Evolutionary conservation across 768 basidiomycete genomes (phyloP), one percentile per base, ranked within the genome.

Genomic region (Leccinellum albellum): DNA sequence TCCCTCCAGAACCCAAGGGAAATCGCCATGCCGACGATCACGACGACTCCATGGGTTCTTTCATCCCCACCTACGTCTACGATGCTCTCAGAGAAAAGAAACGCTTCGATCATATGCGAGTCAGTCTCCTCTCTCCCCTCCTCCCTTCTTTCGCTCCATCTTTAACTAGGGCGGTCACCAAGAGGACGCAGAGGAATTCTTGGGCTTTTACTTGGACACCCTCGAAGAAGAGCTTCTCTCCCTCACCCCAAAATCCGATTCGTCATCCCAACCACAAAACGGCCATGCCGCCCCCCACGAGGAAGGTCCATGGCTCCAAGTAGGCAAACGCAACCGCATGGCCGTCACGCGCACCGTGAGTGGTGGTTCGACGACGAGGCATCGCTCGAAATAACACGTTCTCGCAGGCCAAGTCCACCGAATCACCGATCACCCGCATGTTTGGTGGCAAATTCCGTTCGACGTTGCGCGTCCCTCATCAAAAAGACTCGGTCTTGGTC

Each of bases 181-280:
- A 74, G 96, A 99, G 70, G 96, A 99, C 57, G 96, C 95, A 10
- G 95, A 99, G 72, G 96, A 99, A 73, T 98, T 97, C 72, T 78
- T 98, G n/a, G 96, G 96, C 3, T 98, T 97, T 75, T 96, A 92
- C 74, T 78, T 98, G 24, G 94, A 98, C 64, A 91, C 94, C 0
- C 76, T 99, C 6, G 93, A 96, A 70, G 96, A 99, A 69, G 96
- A 98, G 74, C 69, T 98, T 12, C 74, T 91, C 4, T 78, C 79
- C 3, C 65, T 86, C 15, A 70, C 74, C 12, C 75, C 80, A 3
- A 70, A 78, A 10, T 63, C 73, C 3, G 63, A 60, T 23, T 52
- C 57, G 1, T 55, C 53, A 3, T 8, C 45, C 0, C 62, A 61
- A 45, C 44, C 51, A 23, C 60, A 57, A 50, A 61, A 62, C 5